Percentiles rank a stretch among this genome's conserved stretches.
phyloP scores from a whole-genome alignment of 208 protist species.

The Leishmania tropica region DNA sequence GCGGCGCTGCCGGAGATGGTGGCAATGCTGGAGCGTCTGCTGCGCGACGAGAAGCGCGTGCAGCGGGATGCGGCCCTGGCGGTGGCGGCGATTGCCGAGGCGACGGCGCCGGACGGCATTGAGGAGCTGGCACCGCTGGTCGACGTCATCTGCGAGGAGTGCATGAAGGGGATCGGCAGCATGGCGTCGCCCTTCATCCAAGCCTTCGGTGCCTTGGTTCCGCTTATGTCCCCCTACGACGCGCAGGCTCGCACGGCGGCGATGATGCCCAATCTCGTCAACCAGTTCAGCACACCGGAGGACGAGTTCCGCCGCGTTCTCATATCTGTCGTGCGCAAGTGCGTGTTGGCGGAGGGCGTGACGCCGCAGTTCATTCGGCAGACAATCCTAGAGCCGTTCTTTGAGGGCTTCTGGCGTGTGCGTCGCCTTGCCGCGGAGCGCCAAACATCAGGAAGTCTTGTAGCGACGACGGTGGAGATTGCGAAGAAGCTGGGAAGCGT shows the following conservation, averaged over 20 bases:
- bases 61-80: slow-evolving; percentile 96
- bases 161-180: slow-evolving; percentile 93
- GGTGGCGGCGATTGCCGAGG: slow-evolving; percentile 97
- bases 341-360: slow-evolving; percentile 97
- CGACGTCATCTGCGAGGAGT: slow-evolving; percentile 96
- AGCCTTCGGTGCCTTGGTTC: slow-evolving; percentile 99
- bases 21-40: slow-evolving; percentile 95
- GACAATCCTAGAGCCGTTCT: slow-evolving; percentile 92
- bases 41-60: slow-evolving; percentile 96
- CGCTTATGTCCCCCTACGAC: slow-evolving; percentile 98
- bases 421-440: slow-evolving; percentile 96
- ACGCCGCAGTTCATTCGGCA: slow-evolving; percentile 92
- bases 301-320: slow-evolving; percentile 99
- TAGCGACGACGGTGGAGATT: slow-evolving; percentile 97
- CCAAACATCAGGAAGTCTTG: slow-evolving; percentile 90
- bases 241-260: slow-evolving; percentile 96
- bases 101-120: slow-evolving; percentile 98
- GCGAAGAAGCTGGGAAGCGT: slow-evolving; percentile 95
- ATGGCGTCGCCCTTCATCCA: slow-evolving; percentile 97
- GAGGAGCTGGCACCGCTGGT: slow-evolving; percentile 97
- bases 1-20: slow-evolving; percentile 96
- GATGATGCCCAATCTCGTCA: slow-evolving; percentile 96
- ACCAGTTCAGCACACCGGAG: slow-evolving; percentile 94
- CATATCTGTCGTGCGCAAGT: slow-evolving; percentile 98
- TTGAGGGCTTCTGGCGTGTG: slow-evolving; percentile 95